phyloP scores from a whole-genome alignment of 2,329 filamentous ascomycete species.

The Cordyceps cicadae region DNA sequence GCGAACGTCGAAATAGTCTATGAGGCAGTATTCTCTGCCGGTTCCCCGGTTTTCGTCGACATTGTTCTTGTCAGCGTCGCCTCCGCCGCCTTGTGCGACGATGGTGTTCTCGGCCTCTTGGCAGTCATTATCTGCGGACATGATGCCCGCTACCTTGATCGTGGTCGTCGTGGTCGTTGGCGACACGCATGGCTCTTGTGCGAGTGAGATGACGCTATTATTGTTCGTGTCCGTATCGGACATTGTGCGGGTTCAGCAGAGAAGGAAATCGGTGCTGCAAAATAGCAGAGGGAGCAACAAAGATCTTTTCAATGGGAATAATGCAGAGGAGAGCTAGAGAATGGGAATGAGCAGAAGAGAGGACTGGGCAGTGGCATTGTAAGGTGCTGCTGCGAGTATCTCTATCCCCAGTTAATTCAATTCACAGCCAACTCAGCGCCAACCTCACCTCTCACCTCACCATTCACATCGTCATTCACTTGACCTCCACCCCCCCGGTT shows the following conservation, averaged over 20 bases:
- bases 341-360: no score
- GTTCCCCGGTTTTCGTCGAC: rapidly evolving
- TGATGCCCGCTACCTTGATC: not conserved
- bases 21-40: not conserved
- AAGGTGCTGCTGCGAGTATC: not conserved
- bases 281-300: not conserved
- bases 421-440: not conserved
- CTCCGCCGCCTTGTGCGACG: not conserved
- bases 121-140: not conserved
- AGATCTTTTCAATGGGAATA: not conserved
- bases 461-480: not conserved
- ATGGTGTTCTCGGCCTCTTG: no score
- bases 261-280: no score
- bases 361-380: no score
- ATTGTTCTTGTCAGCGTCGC: not conserved
- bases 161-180: no score
- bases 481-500: not conserved
- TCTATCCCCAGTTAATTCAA: not conserved
- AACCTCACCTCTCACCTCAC: not conserved
- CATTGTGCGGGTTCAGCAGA: not conserved
- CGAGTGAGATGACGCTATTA: not conserved
- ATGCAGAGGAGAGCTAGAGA: no score
- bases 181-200: not conserved
- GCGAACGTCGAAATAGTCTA: not conserved
- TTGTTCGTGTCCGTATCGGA: not conserved